Evolutionary conservation across 179 eudicot species (phyloP), one percentile per base, ranked within the genome.

Genomic region (Beta corolliflora): DNA sequence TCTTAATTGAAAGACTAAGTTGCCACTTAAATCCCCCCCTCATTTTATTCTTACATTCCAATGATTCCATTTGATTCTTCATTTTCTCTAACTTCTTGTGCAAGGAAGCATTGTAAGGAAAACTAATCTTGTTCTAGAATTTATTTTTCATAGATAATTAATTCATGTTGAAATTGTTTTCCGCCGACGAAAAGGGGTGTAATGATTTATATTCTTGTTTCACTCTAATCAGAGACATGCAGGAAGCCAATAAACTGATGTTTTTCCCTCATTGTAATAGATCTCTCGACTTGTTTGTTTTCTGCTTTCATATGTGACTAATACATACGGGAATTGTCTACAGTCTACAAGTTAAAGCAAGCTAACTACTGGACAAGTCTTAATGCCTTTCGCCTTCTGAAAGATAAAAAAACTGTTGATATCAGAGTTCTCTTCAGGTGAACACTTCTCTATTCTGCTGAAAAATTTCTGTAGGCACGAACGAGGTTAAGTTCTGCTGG

Each of bases 401-500:
- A 70, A 23, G 55, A 4, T 2, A 53, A 41, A 53, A 81, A 58
- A 71, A 21, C 61, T 69, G 66, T 76, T 45, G 46, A 52, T n/a
- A 21, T 10, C 70, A 5, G 69, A 41, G n/a, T 69, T 76, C 61
- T 55, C 21, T 71, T 73, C 64, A 36, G 36, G 23, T 58, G 73
- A 84, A 81, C 64, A 78, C 61, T 81, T 69, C 58, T 71, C 13
- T 67, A 53, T 76, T 81, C 52, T 84, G 87, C 41, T 53, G 78
- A 52, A 74, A 54, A 53, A 81, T 68, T 66, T 84, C 77, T 69
- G 80, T 75, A 59, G 87, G 80, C 21, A 48, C 8, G 71, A 85
- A 85, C 46, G 84, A 79, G 50, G 87, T 81, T 68, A 79, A 82
- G 70, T 81, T 82, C 75, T 75, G 71, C 15, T 45, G 77, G 18